Conservation (phyloP, 1,284 basidiomycete genomes). For the Malassezia pachydermatis region DNA sequence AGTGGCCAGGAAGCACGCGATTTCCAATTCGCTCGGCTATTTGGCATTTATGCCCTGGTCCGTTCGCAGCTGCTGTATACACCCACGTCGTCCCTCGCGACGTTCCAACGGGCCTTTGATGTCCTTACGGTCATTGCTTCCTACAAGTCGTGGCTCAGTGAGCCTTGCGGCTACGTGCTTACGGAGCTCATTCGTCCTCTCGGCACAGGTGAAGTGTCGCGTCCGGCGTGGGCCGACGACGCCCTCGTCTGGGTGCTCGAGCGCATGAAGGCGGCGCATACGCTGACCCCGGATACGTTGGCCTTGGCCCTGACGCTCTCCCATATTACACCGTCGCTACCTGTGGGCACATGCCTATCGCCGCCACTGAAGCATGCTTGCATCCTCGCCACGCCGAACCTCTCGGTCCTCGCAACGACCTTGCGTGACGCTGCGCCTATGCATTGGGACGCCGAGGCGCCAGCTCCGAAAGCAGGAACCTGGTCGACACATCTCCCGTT, state of each 20-base stretch:
- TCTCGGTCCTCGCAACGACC: conserved; percentile 57
- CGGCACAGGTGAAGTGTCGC: conserved; percentile 6
- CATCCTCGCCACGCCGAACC: conserved; percentile 62
- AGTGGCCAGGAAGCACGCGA: conserved; percentile 86
- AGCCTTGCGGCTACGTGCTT: conserved; percentile 81
- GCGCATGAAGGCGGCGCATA: conserved; percentile 42
- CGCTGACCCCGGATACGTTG: conserved; percentile 79
- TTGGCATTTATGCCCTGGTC: conserved; percentile 61
- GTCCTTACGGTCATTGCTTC: conserved; percentile 64
- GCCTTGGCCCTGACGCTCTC: conserved; percentile 63
- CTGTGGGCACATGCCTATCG: conserved; percentile 54
- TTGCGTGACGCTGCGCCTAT: conserved; percentile 49
- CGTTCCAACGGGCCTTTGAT: conserved; percentile 59
- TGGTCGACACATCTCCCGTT: conserved; percentile 90
- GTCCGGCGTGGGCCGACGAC: conserved; percentile 21
- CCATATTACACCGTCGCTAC: conserved; percentile 13
- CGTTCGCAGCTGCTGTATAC: conserved; percentile 57
- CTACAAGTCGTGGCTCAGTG: conserved; percentile 79
- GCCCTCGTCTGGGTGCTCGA: conserved; percentile 25
- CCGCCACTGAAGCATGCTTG: conserved; percentile 67
- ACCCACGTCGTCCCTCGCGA: conserved; percentile 54
- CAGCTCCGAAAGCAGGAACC: conserved; percentile 41
- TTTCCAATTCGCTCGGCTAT: conserved; percentile 78
- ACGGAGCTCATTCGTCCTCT: conserved; percentile 49
- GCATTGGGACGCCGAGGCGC: conserved; percentile 30